Percentiles rank a stretch among this genome's conserved stretches.
Conservation (phyloP, 2,329 filamentous ascomycete genomes). For the Microsporum audouinii region DNA sequence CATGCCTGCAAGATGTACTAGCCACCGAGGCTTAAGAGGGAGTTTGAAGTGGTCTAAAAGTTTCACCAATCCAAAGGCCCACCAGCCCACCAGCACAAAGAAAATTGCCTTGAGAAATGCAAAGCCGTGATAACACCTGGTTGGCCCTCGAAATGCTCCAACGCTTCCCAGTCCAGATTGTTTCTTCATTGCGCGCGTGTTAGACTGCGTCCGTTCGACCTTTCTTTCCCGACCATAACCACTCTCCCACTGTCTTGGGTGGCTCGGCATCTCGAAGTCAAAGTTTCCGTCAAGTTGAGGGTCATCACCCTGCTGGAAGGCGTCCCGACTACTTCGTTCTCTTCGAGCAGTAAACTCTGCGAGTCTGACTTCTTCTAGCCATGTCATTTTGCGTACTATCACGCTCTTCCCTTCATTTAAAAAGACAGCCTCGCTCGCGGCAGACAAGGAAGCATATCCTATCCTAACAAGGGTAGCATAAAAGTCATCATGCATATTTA, state of each 20-base stretch:
- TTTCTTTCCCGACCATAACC: slow-evolving; percentile 38
- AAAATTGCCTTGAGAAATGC: slow-evolving; percentile 65
- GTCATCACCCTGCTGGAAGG: slow-evolving; percentile 12
- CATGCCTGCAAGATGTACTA: slow-evolving; percentile 33
- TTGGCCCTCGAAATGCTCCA: slow-evolving; percentile 65
- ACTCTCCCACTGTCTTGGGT: slow-evolving; percentile 31
- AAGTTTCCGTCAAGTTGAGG: slow-evolving; percentile 20
- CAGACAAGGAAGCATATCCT: slow-evolving; percentile 79
- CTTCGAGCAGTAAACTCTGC: slow-evolving; percentile 56
- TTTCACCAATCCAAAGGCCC: slow-evolving; percentile 44
- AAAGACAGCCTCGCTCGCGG: slow-evolving; percentile 91
- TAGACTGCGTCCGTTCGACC: slow-evolving; percentile 29
- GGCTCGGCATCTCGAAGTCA: slow-evolving; percentile 27
- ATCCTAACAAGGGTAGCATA: slow-evolving; percentile 80
- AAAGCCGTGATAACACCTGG: slow-evolving; percentile 62
- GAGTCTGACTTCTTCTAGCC: slow-evolving; percentile 80
- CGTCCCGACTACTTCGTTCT: slow-evolving; percentile 15
- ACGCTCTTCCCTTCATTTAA: slow-evolving; percentile 77
- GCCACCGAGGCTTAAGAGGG: slow-evolving; percentile 51
- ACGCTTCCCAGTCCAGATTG: slow-evolving; percentile 48
- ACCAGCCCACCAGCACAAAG: slow-evolving; percentile 50
- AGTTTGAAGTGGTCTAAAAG: slow-evolving; percentile 51
- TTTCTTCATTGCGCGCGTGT: slow-evolving; percentile 26
- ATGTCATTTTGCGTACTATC: slow-evolving; percentile 64
- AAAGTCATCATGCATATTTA: slow-evolving; percentile 86